Conservation (phyloP, 2,329 filamentous ascomycete genomes). For the Pseudonectria buxi region DNA sequence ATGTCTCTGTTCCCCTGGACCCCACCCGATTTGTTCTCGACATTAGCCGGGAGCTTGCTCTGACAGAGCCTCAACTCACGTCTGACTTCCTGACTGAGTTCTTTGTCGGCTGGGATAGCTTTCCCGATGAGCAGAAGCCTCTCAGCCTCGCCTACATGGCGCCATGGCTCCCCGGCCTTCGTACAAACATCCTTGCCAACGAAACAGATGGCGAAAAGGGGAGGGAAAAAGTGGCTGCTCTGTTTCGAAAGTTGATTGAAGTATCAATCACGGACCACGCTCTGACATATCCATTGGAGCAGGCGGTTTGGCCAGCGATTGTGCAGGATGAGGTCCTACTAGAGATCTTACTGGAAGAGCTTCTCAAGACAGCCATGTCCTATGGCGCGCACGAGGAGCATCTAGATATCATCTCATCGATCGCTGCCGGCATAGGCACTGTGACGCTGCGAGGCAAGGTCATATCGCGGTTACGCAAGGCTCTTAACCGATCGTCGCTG, state of each 20-base stretch:
- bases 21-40: constrained; percentile 58
- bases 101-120: constrained; percentile 65
- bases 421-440: constrained; percentile 57
- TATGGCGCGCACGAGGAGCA: constrained; percentile 53
- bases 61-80: constrained; percentile 59
- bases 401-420: constrained; percentile 54
- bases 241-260: constrained; percentile 62
- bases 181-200: constrained; percentile 50
- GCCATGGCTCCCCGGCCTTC: constrained; percentile 58
- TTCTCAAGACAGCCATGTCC: constrained; percentile 55
- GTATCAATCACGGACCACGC: constrained; percentile 55
- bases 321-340: constrained; percentile 58
- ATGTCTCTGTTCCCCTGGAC: constrained; percentile 56
- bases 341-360: constrained; percentile 61
- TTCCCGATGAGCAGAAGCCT: constrained; percentile 59
- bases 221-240: constrained; percentile 54
- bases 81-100: constrained; percentile 67
- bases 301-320: constrained; percentile 59
- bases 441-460: constrained; percentile 60
- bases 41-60: constrained; percentile 57
- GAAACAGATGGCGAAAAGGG: constrained; percentile 60
- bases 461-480: constrained; percentile 58
- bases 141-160: constrained; percentile 64
- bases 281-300: constrained; percentile 54
- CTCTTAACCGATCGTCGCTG: constrained; percentile 59